Evolutionary conservation across 2,329 filamentous ascomycete species (phyloP), one percentile per base, ranked within the genome.

Genomic region (Diaporthe batatas): DNA sequence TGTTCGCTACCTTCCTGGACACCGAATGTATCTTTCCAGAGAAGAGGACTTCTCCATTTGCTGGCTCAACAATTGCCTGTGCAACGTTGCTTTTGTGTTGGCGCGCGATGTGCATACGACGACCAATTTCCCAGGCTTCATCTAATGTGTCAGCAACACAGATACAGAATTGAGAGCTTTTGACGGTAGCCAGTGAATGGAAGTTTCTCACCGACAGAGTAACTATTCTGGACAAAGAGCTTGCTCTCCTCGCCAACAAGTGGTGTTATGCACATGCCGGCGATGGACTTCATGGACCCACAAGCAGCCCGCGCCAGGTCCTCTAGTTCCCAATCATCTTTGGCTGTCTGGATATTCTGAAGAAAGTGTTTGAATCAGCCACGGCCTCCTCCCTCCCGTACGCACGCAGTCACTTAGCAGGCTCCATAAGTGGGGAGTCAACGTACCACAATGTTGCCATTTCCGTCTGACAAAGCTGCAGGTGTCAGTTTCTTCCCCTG

Each of bases 141-240:
- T 0, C 5, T 2, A 11, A 12, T 18, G 2, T 23, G 2, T 23
- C 44, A 34, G 34, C 10, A 11, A 18, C 6, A 14, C 0, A n/a
- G 2, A 11, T 10, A n/a, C 39, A 34, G 58, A 10, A 14, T 10
- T 6, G 7, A 5, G 44, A 0, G 2, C 5, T 16, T 5, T 10
- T 3, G 6, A 1, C 0, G 5, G 3, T 1, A 1, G 10, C 0
- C 16, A 8, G 7, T 2, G 6, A 6, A 10, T 2, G 6, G 11
- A 7, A 21, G n/a, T 11, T 1, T 6, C 47, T 49, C 6, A 67
- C 62, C 62, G n/a, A 67, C 32, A 21, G 62, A 67, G 32, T 67
- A 67, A 36, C 62, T 67, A 6, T 53, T 67, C 44, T 67, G 47
- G 0, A 67, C 62, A 18, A 67, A 53, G 8, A 67, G 5, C n/a